Evolutionary conservation across 768 basidiomycete species (phyloP).

Genomic region (Mycena haematopus): DNA sequence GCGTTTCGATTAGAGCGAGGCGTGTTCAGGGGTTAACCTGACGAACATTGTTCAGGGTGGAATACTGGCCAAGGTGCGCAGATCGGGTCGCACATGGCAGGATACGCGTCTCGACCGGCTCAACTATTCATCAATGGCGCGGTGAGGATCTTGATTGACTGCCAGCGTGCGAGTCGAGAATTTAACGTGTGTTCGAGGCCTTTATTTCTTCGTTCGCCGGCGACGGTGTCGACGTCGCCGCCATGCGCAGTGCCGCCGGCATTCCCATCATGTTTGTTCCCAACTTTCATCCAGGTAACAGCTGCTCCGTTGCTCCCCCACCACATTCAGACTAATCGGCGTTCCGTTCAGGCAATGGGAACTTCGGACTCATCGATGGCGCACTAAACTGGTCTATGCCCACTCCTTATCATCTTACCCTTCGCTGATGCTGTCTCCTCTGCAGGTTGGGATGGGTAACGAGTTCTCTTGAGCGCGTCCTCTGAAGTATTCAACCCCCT

Average conservation of each 20-base stretch:
- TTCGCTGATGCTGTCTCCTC: background rate
- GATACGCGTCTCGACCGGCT: constrained; percentile 44
- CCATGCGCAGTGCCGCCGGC: constrained; percentile 25
- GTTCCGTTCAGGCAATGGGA: constrained; percentile 10
- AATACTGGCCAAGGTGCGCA: constrained; percentile 34
- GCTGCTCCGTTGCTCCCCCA: no score
- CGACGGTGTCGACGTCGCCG: constrained; percentile 37
- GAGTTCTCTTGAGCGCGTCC: background rate
- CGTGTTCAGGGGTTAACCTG: background rate
- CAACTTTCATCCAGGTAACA: constrained; percentile 27
- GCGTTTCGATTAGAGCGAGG: background rate
- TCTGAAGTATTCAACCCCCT: background rate
- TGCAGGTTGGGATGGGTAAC: constrained; percentile 21
- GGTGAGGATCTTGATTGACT: constrained; percentile 16
- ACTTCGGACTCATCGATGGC: constrained; percentile 25
- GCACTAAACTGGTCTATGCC: constrained; percentile 26
- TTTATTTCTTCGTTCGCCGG: constrained; percentile 54
- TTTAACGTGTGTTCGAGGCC: constrained; percentile 9
- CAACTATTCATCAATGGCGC: constrained; percentile 45
- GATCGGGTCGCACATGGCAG: constrained; percentile 42
- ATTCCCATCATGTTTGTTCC: constrained; percentile 23
- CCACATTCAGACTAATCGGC: no score
- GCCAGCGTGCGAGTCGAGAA: background rate
- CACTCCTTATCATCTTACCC: no score
- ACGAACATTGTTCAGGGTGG: constrained; percentile 14